Evolutionary conservation across 805 yeast genomes (phyloP).

Genomic region (Kockiozyma suomiensis): DNA sequence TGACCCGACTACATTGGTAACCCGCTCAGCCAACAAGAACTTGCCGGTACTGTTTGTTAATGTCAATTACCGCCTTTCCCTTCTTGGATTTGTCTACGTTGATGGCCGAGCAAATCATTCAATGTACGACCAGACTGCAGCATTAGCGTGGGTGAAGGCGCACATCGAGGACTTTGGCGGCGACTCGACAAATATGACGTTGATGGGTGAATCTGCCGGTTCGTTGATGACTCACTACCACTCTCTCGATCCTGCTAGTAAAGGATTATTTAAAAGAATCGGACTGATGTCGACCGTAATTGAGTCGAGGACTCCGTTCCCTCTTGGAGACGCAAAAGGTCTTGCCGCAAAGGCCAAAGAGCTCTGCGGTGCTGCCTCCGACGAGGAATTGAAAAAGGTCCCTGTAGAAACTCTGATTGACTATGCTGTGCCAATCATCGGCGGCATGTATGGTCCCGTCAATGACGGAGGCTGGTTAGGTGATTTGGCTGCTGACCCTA

Average conservation of each 20-base stretch:
- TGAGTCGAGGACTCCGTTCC: slow-evolving; percentile 34
- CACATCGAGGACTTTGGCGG: slow-evolving; percentile 53
- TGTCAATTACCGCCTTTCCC: slow-evolving; percentile 46
- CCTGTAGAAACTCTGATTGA: slow-evolving; percentile 37
- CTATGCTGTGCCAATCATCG: slow-evolving; percentile 34
- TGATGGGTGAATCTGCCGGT: slow-evolving; percentile 55
- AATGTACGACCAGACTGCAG: slow-evolving; percentile 53
- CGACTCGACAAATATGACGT: slow-evolving; percentile 47
- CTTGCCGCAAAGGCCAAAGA: slow-evolving; percentile 28
- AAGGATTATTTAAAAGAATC: slow-evolving; percentile 34
- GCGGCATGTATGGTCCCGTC: slow-evolving; percentile 37
- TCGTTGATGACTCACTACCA: slow-evolving; percentile 49
- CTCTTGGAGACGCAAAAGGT: slow-evolving; percentile 33
- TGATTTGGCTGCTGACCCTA: not conserved
- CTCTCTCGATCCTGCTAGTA: slow-evolving; percentile 28
- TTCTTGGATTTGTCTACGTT: slow-evolving; percentile 48
- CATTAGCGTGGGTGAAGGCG: slow-evolving; percentile 51
- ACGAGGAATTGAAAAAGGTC: slow-evolving; percentile 32
- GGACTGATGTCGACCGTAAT: slow-evolving; percentile 40
- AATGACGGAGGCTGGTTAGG: slow-evolving; percentile 39
- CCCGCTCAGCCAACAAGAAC: slow-evolving; percentile 29
- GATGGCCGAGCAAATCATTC: slow-evolving; percentile 47
- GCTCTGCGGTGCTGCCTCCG: slow-evolving; percentile 25
- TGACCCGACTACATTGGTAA: slow-evolving; percentile 39
- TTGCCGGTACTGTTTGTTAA: slow-evolving; percentile 44